phyloP scores from a whole-genome alignment of 495 filamentous ascomycete species.

The Penicillium samsonianum region DNA sequence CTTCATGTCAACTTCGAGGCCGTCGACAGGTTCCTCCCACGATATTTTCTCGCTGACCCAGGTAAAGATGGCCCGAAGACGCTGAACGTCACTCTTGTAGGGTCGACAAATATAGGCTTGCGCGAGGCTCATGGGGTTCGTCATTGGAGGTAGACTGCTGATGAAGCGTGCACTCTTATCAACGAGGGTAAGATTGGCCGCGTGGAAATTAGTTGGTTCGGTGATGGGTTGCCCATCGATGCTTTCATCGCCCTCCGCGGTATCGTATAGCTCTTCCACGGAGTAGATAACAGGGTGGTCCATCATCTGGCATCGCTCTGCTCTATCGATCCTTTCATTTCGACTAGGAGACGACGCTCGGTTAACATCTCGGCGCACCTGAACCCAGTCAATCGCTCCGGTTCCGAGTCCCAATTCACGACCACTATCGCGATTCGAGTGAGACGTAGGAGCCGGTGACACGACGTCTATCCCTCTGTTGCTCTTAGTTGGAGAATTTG shows the following conservation, averaged over 20 bases:
- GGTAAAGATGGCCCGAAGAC: conserved; percentile 89
- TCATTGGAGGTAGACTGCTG: conserved; percentile 84
- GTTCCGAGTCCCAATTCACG: conserved; percentile 66
- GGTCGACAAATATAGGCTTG: conserved; percentile 93
- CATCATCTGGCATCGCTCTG: conserved; percentile 93
- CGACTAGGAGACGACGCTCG: conserved; percentile 87
- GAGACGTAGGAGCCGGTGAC: conserved; percentile 36
- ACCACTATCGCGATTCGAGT: conserved; percentile 49
- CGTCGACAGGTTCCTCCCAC: conserved; percentile 95
- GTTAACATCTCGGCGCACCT: conserved; percentile 93
- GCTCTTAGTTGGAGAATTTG: conserved; percentile 52
- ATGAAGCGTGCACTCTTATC: conserved; percentile 96
- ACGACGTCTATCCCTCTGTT: conserved; percentile 37
- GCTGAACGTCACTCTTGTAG: conserved; percentile 91
- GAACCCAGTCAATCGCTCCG: conserved; percentile 82
- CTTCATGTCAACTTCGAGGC: conserved; percentile 70
- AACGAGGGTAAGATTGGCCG: conserved; percentile 77
- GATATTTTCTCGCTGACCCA: conserved; percentile 93
- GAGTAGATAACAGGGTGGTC: conserved; percentile 85
- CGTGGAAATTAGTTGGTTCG: conserved; percentile 80
- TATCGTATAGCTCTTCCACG: conserved; percentile 82
- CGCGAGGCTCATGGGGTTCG: conserved; percentile 78
- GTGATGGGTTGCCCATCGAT: conserved; percentile 78
- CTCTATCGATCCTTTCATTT: conserved; percentile 81
- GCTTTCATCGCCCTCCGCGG: conserved; percentile 87